Evolutionary conservation across 1,284 basidiomycete species (phyloP).

Genomic region (Pholiota adiposa): DNA sequence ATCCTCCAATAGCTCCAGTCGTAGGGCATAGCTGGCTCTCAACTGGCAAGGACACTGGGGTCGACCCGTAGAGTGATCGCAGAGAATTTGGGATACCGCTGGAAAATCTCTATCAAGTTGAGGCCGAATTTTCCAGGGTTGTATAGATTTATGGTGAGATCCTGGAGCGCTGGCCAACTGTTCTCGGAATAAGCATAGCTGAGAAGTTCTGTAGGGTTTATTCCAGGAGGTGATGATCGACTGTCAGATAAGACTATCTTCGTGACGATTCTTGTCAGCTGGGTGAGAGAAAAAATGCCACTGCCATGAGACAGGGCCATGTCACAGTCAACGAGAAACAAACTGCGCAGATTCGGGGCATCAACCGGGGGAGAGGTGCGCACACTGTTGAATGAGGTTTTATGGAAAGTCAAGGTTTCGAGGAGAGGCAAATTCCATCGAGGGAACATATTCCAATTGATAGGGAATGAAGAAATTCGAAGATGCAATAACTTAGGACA

Average conservation of each 20-base stretch:
- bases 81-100: neutral
- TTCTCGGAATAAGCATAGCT: neutral
- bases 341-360: neutral
- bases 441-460: neutral
- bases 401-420: neutral
- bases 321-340: neutral
- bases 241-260: slow-evolving; percentile 3
- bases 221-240: neutral
- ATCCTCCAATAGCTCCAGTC: neutral
- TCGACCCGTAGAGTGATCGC: neutral
- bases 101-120: neutral
- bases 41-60: neutral
- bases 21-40: neutral
- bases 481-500: neutral
- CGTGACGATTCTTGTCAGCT: neutral
- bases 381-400: neutral
- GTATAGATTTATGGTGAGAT: slow-evolving; percentile 4
- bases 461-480: neutral
- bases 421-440: neutral
- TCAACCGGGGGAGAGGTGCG: neutral
- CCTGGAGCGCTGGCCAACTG: slow-evolving; percentile 1
- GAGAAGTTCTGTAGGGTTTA: neutral
- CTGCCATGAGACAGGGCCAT: neutral
- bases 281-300: neutral
- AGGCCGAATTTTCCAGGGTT: neutral